Evolutionary conservation across 2,329 filamentous ascomycete species (phyloP).

Genomic region (Diaporthe helianthi): DNA sequence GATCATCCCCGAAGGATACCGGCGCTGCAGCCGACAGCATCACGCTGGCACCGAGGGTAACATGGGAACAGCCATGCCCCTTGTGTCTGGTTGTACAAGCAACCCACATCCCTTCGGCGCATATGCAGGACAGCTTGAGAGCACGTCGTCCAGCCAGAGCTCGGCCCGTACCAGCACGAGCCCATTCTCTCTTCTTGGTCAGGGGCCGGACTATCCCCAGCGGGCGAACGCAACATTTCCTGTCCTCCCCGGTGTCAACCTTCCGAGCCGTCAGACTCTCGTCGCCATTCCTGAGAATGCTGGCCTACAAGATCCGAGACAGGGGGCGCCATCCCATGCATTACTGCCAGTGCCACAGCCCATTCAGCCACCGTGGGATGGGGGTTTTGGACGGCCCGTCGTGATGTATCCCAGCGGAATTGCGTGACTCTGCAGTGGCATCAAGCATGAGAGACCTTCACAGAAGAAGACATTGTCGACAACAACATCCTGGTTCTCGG

Average conservation of each 20-base stretch:
- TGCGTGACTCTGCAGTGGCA: background rate
- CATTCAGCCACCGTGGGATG: constrained; percentile 5
- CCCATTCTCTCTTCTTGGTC: background rate
- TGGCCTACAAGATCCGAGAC: background rate
- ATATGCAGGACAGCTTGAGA: background rate
- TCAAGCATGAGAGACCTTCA: no score
- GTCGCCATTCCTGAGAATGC: constrained; percentile 7
- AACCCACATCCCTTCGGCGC: no score
- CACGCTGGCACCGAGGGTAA: background rate
- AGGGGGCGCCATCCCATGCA: background rate
- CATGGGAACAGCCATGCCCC: background rate
- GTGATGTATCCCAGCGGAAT: background rate
- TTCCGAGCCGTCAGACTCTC: background rate
- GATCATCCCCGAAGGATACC: constrained; percentile 33
- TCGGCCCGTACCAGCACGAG: background rate
- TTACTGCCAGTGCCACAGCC: background rate
- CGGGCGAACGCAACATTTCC: background rate
- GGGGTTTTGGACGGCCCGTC: background rate
- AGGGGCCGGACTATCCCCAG: background rate
- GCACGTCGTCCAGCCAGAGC: background rate
- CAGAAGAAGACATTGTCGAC: background rate
- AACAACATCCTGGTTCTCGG: background rate
- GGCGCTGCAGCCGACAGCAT: constrained; percentile 20
- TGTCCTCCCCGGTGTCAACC: background rate
- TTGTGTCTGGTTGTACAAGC: background rate